These are phyloP conservation scores for Falciphora oryzae DNA, from an alignment of 2,329 filamentous ascomycete species.

Conservation along the genomic window DNA sequence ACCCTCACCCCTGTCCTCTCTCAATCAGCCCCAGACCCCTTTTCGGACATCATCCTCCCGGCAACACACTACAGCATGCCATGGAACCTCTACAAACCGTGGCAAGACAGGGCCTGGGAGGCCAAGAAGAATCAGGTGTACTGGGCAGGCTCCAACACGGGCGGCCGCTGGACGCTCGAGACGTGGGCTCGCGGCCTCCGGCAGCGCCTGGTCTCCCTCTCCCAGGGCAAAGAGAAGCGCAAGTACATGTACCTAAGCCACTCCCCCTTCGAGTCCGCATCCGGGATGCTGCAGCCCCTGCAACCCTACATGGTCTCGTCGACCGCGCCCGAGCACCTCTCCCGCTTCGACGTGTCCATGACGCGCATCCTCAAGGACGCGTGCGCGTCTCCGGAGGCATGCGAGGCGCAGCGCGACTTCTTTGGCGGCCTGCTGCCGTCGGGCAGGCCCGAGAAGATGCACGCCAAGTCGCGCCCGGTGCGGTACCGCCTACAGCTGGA, in stretches of 20 bases:
- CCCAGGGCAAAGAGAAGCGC: slow-evolving; percentile 25
- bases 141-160: slow-evolving; percentile 52
- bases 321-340: slow-evolving; percentile 2
- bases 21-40: slow-evolving; percentile 12
- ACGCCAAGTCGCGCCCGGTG: slow-evolving; percentile 27
- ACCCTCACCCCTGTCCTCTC: slow-evolving; percentile 37
- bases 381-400: slow-evolving; percentile 27
- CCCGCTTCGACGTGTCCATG: slow-evolving; percentile 14
- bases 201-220: slow-evolving; percentile 36
- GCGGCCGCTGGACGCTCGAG: slow-evolving; percentile 31
- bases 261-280: slow-evolving; percentile 29
- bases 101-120: slow-evolving; percentile 39
- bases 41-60: slow-evolving; percentile 13
- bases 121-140: slow-evolving; percentile 46
- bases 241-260: slow-evolving; percentile 27
- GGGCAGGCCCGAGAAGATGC: background rate
- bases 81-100: slow-evolving; percentile 28
- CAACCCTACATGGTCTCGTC: slow-evolving; percentile 26
- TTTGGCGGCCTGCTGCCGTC: slow-evolving; percentile 14
- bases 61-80: slow-evolving; percentile 13
- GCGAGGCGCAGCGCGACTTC: slow-evolving; percentile 14
- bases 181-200: slow-evolving; percentile 40
- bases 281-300: slow-evolving; percentile 34
- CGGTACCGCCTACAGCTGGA: slow-evolving; percentile 41
- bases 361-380: slow-evolving; percentile 33